A percentile compares a stretch with the other conserved stretches of the same genome.
Evolutionary conservation across 257 asterid species (phyloP).

Genomic region (Solanum tarijense): DNA sequence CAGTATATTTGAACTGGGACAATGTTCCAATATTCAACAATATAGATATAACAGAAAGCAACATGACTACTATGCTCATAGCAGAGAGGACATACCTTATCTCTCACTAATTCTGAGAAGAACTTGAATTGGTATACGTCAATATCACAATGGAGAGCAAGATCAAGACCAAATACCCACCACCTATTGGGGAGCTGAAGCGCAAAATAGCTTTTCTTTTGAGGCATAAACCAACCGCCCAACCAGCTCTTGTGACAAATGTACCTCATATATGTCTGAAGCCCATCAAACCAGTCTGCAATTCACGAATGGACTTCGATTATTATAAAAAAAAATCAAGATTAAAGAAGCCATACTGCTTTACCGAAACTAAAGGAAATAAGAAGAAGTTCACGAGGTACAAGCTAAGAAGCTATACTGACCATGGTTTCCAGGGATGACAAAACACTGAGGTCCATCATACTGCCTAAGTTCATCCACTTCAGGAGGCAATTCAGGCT

Average conservation of each 20-base stretch:
- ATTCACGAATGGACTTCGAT: slow-evolving; percentile 5
- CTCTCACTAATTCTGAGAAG: slow-evolving; percentile 72
- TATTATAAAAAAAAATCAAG: background rate
- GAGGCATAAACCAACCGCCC: slow-evolving; percentile 99
- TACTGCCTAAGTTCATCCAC: slow-evolving; percentile 53
- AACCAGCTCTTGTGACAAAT: slow-evolving; percentile 98
- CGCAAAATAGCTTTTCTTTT: slow-evolving; percentile 94
- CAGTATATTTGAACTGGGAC: background rate
- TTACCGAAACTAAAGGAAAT: background rate
- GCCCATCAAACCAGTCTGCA: slow-evolving; percentile 99
- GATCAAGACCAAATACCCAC: slow-evolving; percentile 99
- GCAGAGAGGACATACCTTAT: slow-evolving; percentile 53
- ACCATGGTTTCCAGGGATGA: slow-evolving; percentile 99
- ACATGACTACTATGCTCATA: background rate
- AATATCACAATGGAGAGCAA: slow-evolving; percentile 89
- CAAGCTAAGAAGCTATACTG: slow-evolving; percentile 11
- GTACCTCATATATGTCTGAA: slow-evolving; percentile 95
- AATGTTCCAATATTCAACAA: background rate
- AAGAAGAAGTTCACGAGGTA: background rate
- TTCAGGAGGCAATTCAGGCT: slow-evolving; percentile 85
- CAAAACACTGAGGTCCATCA: slow-evolving; percentile 90
- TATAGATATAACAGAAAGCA: background rate
- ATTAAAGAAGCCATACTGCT: background rate
- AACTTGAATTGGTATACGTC: slow-evolving; percentile 93
- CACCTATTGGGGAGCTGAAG: slow-evolving; percentile 92